phyloP scores from a whole-genome alignment of 2,329 filamentous ascomycete genomes.

The Stenocarpella maydis region DNA sequence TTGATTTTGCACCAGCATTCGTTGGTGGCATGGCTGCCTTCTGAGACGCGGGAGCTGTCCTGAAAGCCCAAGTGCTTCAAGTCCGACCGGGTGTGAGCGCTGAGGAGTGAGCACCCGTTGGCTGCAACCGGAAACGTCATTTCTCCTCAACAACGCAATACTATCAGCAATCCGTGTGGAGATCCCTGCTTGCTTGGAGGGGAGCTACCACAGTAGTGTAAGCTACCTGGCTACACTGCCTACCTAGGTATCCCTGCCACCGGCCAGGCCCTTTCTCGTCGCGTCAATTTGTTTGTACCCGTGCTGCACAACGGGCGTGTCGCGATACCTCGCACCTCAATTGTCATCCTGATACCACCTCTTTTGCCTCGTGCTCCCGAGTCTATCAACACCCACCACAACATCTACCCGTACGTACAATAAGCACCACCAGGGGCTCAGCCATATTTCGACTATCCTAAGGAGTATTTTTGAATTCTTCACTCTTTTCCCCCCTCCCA shows the following conservation, averaged over 20 bases:
- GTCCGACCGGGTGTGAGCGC: conserved; percentile 28
- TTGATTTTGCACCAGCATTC: conserved; percentile 30
- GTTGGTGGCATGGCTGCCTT: conserved; percentile 35
- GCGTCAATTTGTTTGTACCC: conserved; percentile 27
- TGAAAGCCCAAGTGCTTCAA: conserved; percentile 33
- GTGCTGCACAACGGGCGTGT: conserved; percentile 17
- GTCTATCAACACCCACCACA: background rate
- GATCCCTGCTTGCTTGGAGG: no score
- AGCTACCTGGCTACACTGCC: no score
- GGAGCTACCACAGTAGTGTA: no score
- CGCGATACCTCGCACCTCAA: conserved; percentile 12
- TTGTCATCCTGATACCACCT: background rate
- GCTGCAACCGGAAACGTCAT: no score
- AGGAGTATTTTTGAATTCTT: background rate
- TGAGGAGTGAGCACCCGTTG: background rate
- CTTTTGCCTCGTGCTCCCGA: background rate
- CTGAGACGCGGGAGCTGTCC: conserved; percentile 35
- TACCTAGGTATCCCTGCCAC: conserved; percentile 28
- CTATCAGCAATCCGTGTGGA: conserved; percentile 5
- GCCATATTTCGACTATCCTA: background rate
- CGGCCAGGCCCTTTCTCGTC: conserved; percentile 10
- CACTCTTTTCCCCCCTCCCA: background rate
- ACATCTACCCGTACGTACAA: background rate
- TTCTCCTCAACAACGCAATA: background rate
- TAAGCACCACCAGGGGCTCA: background rate